These are phyloP conservation scores for Capronia americana DNA, from an alignment of 2,329 filamentous ascomycete species.

Conservation along the genomic window DNA sequence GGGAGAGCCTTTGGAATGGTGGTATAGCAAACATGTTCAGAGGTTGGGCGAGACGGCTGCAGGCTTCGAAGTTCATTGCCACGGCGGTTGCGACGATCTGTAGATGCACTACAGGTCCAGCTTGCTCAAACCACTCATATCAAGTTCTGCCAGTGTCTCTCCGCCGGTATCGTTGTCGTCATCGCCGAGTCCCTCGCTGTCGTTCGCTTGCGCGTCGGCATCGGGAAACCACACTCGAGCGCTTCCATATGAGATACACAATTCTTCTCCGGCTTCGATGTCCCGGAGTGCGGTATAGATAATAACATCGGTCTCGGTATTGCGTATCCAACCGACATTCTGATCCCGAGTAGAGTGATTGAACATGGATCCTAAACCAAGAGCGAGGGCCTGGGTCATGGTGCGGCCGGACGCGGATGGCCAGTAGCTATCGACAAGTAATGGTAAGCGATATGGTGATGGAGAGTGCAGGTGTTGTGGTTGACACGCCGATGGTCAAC, in stretches of 20 bases:
- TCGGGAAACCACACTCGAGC: slow-evolving; percentile 42
- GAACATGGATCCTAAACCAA: slow-evolving; percentile 63
- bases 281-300: slow-evolving; percentile 56
- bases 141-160: slow-evolving; percentile 28
- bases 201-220: slow-evolving; percentile 31
- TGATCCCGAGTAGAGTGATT: slow-evolving; percentile 58
- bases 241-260: slow-evolving; percentile 51
- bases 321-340: slow-evolving; percentile 60
- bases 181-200: background rate
- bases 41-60: background rate
- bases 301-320: slow-evolving; percentile 51
- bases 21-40: background rate
- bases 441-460: slow-evolving; percentile 3
- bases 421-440: slow-evolving; percentile 39
- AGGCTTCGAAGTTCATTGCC: background rate
- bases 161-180: slow-evolving; percentile 24
- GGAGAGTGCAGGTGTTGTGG: background rate
- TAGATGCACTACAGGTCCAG: slow-evolving; percentile 26
- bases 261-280: slow-evolving; percentile 57
- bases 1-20: background rate
- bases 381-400: slow-evolving; percentile 57
- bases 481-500: background rate
- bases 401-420: slow-evolving; percentile 39
- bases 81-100: background rate
- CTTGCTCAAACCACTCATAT: slow-evolving; percentile 34